Base-by-base conservation (phyloP, 1,284 basidiomycete genomes). In the Ceratobasidium sp. region DNA sequence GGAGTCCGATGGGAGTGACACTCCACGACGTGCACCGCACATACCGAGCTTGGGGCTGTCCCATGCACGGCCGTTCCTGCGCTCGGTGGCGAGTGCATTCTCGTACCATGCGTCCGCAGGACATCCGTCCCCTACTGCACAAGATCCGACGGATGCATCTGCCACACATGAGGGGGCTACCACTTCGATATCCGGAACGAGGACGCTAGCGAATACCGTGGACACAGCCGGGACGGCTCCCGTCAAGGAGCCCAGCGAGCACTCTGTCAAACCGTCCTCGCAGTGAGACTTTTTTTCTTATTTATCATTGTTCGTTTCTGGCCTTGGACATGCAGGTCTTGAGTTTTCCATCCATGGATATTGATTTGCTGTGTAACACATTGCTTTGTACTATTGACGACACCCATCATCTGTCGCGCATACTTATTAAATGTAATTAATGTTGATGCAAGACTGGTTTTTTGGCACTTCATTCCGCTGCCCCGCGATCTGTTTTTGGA, bases 301-400 rank as follows among this genome's bases (percentile, higher is more conserved):
- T 39, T 73, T 61, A 62, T 73, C 63, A 37, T 51, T 43, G 14
- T 71, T 58, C 54, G 54, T 61, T 58, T 58, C 49, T 48, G 69
- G 22, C 63, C 58, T 73, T 63, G 69, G 69, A 73, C 69, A 51
- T 73, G 37, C 59, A 63, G 59, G 59, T 63, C 69, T 73, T 54
- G 65, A 54, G 41, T 41, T 73, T 61, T 73, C 63, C 37, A 51
- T 51, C 46, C 69, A 73, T 62, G 69, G 69, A 73, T 73, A 62
- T 63, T 73, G 59, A n/a, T 63, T 63, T 73, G 48, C 69, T 73
- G 46, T 73, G 46, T 65, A 65, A 13, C 22, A 65, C 62, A 24
- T 43, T 22, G 34, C 58, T 61, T 51, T 53, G 43, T 71, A 51
- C 29, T 61, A 53, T 37, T n/a, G 48, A n/a, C 29, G 41, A 24